A percentile compares a stretch with the other conserved stretches of the same genome.
Evolutionary conservation across 495 filamentous ascomycete genomes (phyloP).

Genomic region (Neurospora sp.): DNA sequence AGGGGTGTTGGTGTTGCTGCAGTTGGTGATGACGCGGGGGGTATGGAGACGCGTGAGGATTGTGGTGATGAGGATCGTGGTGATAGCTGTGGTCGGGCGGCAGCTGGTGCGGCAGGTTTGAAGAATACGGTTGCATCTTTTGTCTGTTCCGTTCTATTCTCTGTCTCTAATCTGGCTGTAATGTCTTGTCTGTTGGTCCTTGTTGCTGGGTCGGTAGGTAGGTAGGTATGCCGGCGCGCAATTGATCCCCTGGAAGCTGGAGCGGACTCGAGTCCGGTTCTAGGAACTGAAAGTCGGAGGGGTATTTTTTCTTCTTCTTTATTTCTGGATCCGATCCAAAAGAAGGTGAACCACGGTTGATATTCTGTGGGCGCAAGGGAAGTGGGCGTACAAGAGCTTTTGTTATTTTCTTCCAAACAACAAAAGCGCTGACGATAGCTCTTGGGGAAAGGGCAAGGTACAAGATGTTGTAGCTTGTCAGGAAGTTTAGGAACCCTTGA

Average conservation of each 20-base stretch:
- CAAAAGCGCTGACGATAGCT: background rate
- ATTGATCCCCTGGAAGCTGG: background rate
- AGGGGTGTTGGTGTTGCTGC: slow-evolving; percentile 20
- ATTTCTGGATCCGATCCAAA: background rate
- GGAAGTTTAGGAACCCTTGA: background rate
- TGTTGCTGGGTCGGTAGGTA: background rate
- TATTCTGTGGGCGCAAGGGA: background rate
- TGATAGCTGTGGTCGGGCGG: slow-evolving; percentile 1
- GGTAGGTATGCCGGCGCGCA: background rate
- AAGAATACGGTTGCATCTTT: background rate
- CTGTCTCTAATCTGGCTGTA: background rate
- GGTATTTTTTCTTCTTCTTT: background rate
- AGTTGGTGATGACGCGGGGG: slow-evolving; percentile 7
- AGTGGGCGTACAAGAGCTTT: background rate
- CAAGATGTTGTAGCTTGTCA: background rate
- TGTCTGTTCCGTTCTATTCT: background rate
- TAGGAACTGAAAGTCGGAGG: background rate
- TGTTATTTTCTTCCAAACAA: background rate
- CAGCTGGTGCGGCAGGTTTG: background rate
- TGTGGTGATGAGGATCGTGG: slow-evolving; percentile 18
- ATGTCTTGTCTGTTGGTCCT: background rate
- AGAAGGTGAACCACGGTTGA: background rate
- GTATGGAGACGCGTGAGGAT: slow-evolving; percentile 14
- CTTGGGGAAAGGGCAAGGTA: background rate
- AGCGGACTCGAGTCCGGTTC: background rate